A percentile compares a stretch with the other conserved stretches of the same genome.
These are phyloP conservation scores for Globisporangium splendens DNA, from an alignment of 352 stramenopile genomes.

Conservation along the genomic window DNA sequence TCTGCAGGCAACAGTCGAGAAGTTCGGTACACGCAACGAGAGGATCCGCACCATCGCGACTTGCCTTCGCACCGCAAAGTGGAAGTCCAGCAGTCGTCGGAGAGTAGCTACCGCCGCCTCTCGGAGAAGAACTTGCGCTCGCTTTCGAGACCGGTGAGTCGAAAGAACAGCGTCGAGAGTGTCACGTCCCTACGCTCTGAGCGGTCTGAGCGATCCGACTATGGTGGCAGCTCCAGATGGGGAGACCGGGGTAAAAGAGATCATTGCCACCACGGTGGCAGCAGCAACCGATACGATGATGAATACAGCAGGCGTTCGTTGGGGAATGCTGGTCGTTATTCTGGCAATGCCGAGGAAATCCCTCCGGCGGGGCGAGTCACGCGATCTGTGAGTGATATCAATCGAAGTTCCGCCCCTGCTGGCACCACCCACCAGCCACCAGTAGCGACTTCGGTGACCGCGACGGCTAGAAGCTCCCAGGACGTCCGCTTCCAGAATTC, in stretches of 20 bases:
- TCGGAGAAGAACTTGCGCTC: constrained; percentile 17
- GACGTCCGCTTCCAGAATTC: constrained; percentile 44
- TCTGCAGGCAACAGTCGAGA: constrained; percentile 8
- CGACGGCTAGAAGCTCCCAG: constrained; percentile 34
- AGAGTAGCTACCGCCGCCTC: constrained; percentile 16
- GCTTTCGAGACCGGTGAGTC: constrained; percentile 21
- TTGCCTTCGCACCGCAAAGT: constrained; percentile 17
- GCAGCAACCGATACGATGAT: constrained; percentile 13
- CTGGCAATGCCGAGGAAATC: neutral
- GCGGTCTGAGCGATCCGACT: constrained; percentile 18
- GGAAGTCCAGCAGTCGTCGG: constrained; percentile 14
- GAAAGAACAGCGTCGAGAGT: constrained; percentile 59
- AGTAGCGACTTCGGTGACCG: neutral
- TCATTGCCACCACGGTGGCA: constrained; percentile 2
- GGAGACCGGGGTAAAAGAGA: constrained; percentile 1
- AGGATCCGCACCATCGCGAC: constrained; percentile 1
- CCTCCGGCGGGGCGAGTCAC: constrained; percentile 1
- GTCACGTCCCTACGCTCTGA: constrained; percentile 50
- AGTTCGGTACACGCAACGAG: constrained; percentile 6
- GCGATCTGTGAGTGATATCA: constrained; percentile 10
- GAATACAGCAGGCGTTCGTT: constrained; percentile 5
- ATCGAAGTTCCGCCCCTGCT: neutral
- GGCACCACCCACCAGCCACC: neutral
- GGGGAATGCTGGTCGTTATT: constrained; percentile 4
- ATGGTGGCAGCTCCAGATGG: constrained; percentile 9